Evolutionary conservation across 106 monocot genomes (phyloP), one percentile per base, ranked within the genome.

Genomic region (Dendrobium officinale): DNA sequence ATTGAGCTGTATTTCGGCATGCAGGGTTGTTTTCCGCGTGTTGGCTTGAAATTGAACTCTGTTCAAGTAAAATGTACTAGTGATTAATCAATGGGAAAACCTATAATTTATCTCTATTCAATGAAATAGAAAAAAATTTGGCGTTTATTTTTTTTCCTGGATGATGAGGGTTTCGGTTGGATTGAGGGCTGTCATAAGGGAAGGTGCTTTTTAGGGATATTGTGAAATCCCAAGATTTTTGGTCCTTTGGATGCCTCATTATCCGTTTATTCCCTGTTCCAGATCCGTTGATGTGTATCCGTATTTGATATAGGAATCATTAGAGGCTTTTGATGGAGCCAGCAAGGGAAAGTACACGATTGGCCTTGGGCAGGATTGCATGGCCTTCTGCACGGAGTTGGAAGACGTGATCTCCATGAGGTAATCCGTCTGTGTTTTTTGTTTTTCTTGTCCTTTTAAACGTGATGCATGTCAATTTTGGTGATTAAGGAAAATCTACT

Each of bases 321-420:
- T 83, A 27, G 83, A 83, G 77, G 83, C 58, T 78, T 73, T 77
- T 70, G 83, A 83, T 78, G 83, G 83, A 18, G 97, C 84, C 4
- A 94, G 97, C 77, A 98, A 98, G 79, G 97, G 97, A 27, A 98
- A 98, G 87, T 98, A 98, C 79, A 98, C 97, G 11, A 98, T 98
- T 41, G 97, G 97, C 4, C 89, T 98, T 0, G 97, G 97, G 15
- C 97, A 98, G 75, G 94, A 94, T 80, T 94, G 92, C 81, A 91
- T 98, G 97, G 92, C 88, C 40, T 98, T 98, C 58, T 98, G 97
- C 77, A 88, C 92, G 17, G 97, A 98, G 67, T 67, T 94, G 67
- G 97, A 98, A 86, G 97, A 98, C 77, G 97, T 98, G 40, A 94
- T 98, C 43, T 98, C 97, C 16, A 98, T 98, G 97, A 92, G 96